Evolutionary conservation across 2,329 filamentous ascomycete genomes (phyloP).

Genomic region (Aureobasidium leucospermi): DNA sequence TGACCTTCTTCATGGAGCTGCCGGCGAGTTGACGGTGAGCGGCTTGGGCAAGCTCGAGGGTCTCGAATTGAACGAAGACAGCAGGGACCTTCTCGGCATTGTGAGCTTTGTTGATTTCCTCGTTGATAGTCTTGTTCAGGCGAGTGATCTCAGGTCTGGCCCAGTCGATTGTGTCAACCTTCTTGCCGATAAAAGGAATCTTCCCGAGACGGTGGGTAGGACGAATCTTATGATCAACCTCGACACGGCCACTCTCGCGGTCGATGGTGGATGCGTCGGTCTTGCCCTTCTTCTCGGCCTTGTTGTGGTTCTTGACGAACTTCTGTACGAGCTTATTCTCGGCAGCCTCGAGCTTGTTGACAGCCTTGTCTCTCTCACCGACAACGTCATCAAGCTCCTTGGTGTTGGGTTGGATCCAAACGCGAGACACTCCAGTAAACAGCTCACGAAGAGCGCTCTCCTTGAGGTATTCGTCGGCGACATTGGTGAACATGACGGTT

Average conservation of each 20-base stretch:
- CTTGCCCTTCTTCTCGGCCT: slow-evolving; percentile 14
- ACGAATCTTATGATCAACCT: slow-evolving; percentile 59
- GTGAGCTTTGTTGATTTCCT: slow-evolving; percentile 51
- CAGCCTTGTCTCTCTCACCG: slow-evolving; percentile 36
- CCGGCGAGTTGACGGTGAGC: slow-evolving; percentile 56
- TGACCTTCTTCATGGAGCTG: not conserved
- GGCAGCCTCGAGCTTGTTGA: slow-evolving; percentile 36
- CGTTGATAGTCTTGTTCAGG: slow-evolving; percentile 61
- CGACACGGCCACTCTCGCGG: slow-evolving; percentile 29
- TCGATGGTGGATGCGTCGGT: slow-evolving; percentile 14
- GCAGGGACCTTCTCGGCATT: slow-evolving; percentile 58
- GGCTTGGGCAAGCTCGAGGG: slow-evolving; percentile 73
- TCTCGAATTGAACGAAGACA: slow-evolving; percentile 82
- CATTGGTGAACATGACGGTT: slow-evolving; percentile 43
- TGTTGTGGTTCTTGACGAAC: slow-evolving; percentile 23
- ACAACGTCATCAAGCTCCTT: slow-evolving; percentile 39
- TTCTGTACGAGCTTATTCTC: slow-evolving; percentile 37
- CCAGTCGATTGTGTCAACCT: slow-evolving; percentile 90
- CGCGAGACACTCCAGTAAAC: slow-evolving; percentile 51
- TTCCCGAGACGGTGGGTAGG: slow-evolving; percentile 68
- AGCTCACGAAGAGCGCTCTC: slow-evolving; percentile 40
- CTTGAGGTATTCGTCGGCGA: slow-evolving; percentile 56
- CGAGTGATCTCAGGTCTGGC: slow-evolving; percentile 66
- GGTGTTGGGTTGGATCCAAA: slow-evolving; percentile 42
- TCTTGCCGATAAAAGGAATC: slow-evolving; percentile 64